Conservation (phyloP, 2,329 filamentous ascomycete species). For the Neonectria ditissima region DNA sequence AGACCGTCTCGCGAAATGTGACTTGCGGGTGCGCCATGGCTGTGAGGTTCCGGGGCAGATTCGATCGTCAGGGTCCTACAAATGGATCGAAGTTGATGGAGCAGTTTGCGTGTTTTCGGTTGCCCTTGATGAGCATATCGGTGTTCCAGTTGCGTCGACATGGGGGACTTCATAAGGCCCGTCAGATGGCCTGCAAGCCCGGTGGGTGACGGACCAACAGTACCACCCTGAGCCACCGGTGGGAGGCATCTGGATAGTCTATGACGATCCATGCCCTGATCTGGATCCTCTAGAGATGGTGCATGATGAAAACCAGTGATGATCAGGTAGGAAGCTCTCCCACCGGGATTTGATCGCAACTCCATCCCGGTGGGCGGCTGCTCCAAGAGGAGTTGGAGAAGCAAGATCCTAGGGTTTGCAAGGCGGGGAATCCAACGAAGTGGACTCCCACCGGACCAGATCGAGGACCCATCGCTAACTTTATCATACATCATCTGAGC, state of each 20-base stretch:
- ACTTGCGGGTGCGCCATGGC: conserved; percentile 51
- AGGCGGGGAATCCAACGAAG: neutral
- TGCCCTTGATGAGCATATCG: neutral
- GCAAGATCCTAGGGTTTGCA: neutral
- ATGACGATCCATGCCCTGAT: neutral
- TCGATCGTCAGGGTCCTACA: neutral
- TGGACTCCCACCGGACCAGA: neutral
- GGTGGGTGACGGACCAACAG: neutral
- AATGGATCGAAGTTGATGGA: neutral
- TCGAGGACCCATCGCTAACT: neutral
- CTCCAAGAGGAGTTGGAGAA: neutral
- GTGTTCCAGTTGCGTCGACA: neutral
- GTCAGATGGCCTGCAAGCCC: neutral
- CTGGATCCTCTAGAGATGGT: neutral
- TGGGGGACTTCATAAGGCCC: conserved; percentile 6
- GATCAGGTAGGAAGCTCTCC: neutral
- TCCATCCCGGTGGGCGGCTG: conserved; percentile 4
- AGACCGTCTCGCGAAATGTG: conserved; percentile 51
- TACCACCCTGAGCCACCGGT: neutral
- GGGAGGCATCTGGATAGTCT: neutral
- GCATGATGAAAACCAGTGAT: too few species aligned
- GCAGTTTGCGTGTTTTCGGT: neutral
- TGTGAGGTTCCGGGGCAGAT: neutral
- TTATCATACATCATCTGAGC: neutral
- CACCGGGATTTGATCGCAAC: neutral